Evolutionary conservation across 2,329 filamentous ascomycete species (phyloP).

Genomic region (Botrytis tulipae): DNA sequence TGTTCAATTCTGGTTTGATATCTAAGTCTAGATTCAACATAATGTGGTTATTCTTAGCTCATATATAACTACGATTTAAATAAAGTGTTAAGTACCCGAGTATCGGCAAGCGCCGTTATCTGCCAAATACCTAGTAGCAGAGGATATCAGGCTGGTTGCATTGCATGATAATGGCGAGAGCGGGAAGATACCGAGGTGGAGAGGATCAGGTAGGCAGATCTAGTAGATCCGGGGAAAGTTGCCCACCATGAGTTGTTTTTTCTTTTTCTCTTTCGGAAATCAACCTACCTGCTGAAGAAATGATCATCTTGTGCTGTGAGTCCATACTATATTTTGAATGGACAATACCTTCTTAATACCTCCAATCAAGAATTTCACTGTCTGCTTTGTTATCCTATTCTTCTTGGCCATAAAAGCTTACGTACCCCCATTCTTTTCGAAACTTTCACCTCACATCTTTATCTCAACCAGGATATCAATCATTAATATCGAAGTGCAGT

Average conservation of each 20-base stretch:
- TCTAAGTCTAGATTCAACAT: not conserved
- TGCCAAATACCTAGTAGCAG: not conserved
- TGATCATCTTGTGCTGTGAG: not conserved
- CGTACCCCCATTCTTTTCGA: not conserved
- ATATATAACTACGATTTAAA: not conserved
- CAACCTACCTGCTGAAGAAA: not conserved
- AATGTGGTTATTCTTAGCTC: not conserved
- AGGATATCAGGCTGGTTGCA: not conserved
- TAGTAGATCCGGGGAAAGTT: not conserved
- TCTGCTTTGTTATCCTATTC: not conserved
- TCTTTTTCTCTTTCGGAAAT: not conserved
- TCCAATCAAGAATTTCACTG: not conserved
- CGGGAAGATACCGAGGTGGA: not conserved
- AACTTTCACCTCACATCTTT: not conserved
- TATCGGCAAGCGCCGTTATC: not conserved
- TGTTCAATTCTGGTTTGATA: not conserved
- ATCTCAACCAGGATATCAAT: not conserved
- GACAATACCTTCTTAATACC: not conserved
- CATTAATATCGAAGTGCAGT: not conserved
- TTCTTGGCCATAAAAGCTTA: not conserved
- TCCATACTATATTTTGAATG: not conserved
- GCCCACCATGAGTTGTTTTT: not conserved
- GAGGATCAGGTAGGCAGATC: not conserved
- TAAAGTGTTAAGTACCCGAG: not conserved
- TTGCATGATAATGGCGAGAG: not conserved